Conservation (phyloP, 176 grass and related monocot genomes). For the Phoenix dactylifera region DNA sequence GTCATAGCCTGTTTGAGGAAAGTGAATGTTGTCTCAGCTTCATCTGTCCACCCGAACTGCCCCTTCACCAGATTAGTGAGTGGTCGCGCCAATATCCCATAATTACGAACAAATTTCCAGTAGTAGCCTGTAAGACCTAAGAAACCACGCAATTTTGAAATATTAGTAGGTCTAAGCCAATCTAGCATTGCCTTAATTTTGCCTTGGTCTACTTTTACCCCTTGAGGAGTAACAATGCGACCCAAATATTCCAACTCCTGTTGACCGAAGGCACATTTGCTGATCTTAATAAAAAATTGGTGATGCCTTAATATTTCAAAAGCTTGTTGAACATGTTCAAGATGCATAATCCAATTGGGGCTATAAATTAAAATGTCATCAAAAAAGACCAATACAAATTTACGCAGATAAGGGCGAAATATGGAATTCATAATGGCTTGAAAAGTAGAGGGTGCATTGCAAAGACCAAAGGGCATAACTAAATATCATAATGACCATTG, state of each 20-base stretch:
- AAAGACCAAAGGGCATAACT: not conserved
- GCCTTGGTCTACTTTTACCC: no score
- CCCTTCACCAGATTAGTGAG: no score
- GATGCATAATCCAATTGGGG: not conserved
- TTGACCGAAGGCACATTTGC: not conserved
- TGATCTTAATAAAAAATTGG: not conserved
- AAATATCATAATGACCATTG: not conserved
- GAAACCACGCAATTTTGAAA: no score
- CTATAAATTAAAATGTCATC: not conserved
- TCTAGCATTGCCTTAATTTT: no score
- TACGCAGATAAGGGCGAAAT: not conserved
- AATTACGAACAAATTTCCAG: no score
- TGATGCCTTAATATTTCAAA: not conserved
- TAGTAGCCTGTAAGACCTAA: no score
- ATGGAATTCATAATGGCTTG: not conserved
- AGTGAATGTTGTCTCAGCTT: not conserved
- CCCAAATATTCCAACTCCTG: not conserved
- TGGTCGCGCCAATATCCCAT: no score
- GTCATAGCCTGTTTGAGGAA: not conserved
- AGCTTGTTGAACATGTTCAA: not conserved
- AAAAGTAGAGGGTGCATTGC: not conserved
- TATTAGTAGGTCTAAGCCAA: no score
- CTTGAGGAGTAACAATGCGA: not conserved
- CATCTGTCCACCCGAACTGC: not conserved
- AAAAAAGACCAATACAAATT: not conserved